phyloP scores from a whole-genome alignment of 1,139 yeast genomes.

The Groenewaldozyma auringiensis region DNA sequence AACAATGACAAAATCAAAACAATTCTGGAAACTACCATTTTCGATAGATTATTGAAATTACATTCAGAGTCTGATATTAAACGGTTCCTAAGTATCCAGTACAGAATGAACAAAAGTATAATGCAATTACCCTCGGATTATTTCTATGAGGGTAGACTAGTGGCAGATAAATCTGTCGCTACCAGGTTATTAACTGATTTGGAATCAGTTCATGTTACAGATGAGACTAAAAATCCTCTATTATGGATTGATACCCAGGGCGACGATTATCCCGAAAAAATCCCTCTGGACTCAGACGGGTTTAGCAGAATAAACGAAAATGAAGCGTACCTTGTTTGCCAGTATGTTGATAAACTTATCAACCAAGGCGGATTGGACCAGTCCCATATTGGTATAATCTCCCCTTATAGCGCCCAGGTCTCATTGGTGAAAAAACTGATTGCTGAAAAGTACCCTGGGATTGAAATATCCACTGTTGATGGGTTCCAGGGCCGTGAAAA shows the following conservation, averaged over 20 bases:
- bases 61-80: constrained; percentile 44
- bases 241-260: constrained; percentile 93
- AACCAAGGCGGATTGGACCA: constrained; percentile 35
- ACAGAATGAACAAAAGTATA: constrained; percentile 73
- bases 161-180: constrained; percentile 56
- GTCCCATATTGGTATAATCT: constrained; percentile 65
- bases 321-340: constrained; percentile 54
- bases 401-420: constrained; percentile 89
- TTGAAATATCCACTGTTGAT: constrained; percentile 83
- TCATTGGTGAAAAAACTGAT: constrained; percentile 43
- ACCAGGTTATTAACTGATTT: constrained; percentile 49
- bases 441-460: constrained; percentile 44
- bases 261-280: constrained; percentile 56
- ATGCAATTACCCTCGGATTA: constrained; percentile 71
- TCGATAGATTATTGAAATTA: constrained; percentile 59
- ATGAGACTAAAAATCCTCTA: constrained; percentile 40
- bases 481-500: constrained; percentile 93
- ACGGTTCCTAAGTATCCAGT: constrained; percentile 62
- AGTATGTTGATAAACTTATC: constrained; percentile 49
- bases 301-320: constrained; percentile 56
- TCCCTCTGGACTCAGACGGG: constrained; percentile 30
- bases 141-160: constrained; percentile 55
- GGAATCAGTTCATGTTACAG: constrained; percentile 40
- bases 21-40: constrained; percentile 56
- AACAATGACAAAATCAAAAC: constrained; percentile 29